A percentile compares a stretch with the other conserved stretches of the same genome.
Conservation (phyloP, 148 eudicot genomes). For the Silene conica region DNA sequence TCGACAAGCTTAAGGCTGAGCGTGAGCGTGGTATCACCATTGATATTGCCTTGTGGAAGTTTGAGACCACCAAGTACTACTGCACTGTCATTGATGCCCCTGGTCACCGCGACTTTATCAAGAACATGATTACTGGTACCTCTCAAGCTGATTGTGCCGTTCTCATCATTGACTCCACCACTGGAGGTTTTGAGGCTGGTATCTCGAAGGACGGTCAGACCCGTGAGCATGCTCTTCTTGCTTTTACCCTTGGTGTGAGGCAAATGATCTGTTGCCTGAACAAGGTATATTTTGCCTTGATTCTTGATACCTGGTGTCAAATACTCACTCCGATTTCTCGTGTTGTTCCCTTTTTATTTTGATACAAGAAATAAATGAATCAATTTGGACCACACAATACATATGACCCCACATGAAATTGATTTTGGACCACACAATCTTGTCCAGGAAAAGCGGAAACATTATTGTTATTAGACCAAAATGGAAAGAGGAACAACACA, state of each 20-base stretch:
- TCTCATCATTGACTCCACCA: conserved; percentile 52
- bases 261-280: conserved; percentile 57
- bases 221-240: conserved; percentile 60
- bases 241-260: conserved; percentile 55
- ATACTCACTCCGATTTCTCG: too few species aligned
- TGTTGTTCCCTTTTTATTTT: too few species aligned
- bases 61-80: conserved; percentile 55
- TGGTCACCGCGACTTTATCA: conserved; percentile 52
- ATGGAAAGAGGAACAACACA: too few species aligned
- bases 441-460: too few species aligned
- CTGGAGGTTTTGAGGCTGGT: conserved; percentile 62
- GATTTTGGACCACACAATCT: too few species aligned
- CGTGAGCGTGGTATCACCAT: conserved; percentile 60
- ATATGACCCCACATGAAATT: too few species aligned
- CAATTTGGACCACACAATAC: too few species aligned
- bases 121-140: conserved; percentile 60
- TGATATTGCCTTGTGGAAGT: conserved; percentile 56
- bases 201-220: conserved; percentile 61
- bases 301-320: too few species aligned
- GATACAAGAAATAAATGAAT: too few species aligned
- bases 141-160: conserved; percentile 59
- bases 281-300: conserved; percentile 27
- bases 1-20: conserved; percentile 57
- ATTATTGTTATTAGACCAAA: too few species aligned
- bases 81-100: conserved; percentile 63